phyloP scores from a whole-genome alignment of 129 eudicot genomes.

The Dittrichia graveolens region DNA sequence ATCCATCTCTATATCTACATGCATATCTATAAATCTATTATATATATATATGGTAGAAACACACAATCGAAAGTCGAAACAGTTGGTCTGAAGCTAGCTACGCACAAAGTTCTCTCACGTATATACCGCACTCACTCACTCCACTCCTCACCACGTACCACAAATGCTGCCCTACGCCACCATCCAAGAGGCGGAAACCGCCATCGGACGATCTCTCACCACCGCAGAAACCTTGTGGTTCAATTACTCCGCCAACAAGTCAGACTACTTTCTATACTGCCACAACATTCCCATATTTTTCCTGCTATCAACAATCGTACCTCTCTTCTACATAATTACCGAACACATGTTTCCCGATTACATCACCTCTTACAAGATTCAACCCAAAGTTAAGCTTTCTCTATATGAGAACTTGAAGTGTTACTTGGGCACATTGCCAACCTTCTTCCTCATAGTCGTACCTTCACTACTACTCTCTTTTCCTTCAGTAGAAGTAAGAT shows the following conservation, averaged over 20 bases:
- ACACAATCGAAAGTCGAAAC: too few relatives aligned
- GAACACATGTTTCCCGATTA: background rate
- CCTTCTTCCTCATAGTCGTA: background rate
- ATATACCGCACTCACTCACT: too few relatives aligned
- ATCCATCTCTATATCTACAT: too few relatives aligned
- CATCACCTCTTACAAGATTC: slow-evolving; percentile 9
- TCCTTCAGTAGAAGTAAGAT: slow-evolving; percentile 18
- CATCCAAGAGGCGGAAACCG: slow-evolving; percentile 21
- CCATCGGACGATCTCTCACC: slow-evolving; percentile 18
- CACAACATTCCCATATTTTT: slow-evolving; percentile 12
- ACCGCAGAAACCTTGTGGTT: slow-evolving; percentile 9
- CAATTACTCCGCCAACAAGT: slow-evolving; percentile 1
- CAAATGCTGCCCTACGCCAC: slow-evolving; percentile 10
- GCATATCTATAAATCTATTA: too few relatives aligned
- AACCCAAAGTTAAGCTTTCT: slow-evolving; percentile 18
- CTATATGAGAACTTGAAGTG: slow-evolving; percentile 3
- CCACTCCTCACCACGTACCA: background rate
- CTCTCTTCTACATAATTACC: slow-evolving; percentile 4
- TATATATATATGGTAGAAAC: too few relatives aligned
- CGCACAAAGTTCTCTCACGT: too few relatives aligned
- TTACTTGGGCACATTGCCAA: background rate
- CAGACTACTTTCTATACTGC: slow-evolving; percentile 15
- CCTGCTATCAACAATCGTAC: slow-evolving; percentile 1
- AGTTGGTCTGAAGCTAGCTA: too few relatives aligned
- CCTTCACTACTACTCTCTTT: slow-evolving; percentile 9